Conservation (phyloP, 345 rosid species). For the Salix viminalis region DNA sequence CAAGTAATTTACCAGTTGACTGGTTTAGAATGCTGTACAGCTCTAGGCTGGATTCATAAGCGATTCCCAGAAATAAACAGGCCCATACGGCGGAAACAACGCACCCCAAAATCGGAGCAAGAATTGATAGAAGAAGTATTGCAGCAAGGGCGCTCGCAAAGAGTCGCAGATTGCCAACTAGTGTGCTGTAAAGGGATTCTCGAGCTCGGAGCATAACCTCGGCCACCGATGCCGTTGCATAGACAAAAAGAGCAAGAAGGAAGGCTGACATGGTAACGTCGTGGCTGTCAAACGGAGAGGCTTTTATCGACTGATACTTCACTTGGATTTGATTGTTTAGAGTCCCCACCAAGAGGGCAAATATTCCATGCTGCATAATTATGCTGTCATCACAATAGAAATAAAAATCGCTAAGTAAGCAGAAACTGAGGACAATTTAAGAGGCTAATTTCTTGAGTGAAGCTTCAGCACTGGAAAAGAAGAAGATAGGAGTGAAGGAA, state of each 20-base stretch:
- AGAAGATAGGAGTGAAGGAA: no score
- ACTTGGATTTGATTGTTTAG: neutral
- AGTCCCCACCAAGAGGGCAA: neutral
- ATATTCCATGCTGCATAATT: neutral
- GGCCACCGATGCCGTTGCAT: neutral
- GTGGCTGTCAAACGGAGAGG: neutral
- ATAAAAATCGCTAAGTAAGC: no score
- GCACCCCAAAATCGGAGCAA: neutral
- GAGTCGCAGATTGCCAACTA: neutral
- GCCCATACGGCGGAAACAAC: neutral
- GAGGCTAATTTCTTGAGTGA: no score
- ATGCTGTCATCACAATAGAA: neutral
- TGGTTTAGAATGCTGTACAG: neutral
- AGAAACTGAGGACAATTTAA: no score
- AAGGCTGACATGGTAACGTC: neutral
- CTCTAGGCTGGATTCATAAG: neutral
- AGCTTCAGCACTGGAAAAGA: no score
- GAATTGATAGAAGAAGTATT: neutral
- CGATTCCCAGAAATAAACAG: neutral
- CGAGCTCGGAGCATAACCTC: neutral
- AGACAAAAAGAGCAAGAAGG: neutral
- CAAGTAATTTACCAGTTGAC: no score
- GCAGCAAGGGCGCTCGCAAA: neutral
- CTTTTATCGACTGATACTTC: neutral
- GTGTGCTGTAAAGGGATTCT: neutral